A percentile compares a stretch with the other conserved stretches of the same genome.
phyloP scores from a whole-genome alignment of 257 asterid genomes.

The Salvia splendens region DNA sequence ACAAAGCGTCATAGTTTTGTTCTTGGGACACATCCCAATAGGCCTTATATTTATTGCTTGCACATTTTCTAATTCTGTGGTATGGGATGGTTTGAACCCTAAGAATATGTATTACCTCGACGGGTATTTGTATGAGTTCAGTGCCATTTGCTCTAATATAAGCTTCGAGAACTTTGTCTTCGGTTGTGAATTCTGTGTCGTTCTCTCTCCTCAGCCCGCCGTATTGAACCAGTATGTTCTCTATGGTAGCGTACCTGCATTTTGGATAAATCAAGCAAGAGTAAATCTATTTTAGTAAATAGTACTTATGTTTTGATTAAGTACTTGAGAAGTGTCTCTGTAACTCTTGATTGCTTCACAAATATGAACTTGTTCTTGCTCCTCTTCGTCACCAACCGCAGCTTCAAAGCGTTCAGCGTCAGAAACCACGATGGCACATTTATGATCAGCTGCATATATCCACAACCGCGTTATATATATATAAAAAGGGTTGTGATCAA shows the following conservation, averaged over 20 bases:
- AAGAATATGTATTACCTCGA: constrained; percentile 43
- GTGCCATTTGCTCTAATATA: constrained; percentile 46
- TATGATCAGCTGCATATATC: constrained; percentile 62
- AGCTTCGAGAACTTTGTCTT: constrained; percentile 69
- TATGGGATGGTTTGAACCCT: too few relatives aligned
- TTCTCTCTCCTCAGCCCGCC: constrained; percentile 77
- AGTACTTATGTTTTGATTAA: background rate
- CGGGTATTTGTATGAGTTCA: constrained; percentile 56
- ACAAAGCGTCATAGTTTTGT: too few relatives aligned
- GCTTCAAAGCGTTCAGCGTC: constrained; percentile 58
- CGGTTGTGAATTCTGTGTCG: constrained; percentile 62
- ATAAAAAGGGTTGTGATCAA: too few relatives aligned
- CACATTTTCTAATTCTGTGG: too few relatives aligned
- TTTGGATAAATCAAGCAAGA: background rate
- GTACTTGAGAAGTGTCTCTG: constrained; percentile 80
- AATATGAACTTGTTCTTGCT: constrained; percentile 60
- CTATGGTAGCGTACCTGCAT: constrained; percentile 59
- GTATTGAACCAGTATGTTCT: constrained; percentile 52
- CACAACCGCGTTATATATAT: too few relatives aligned
- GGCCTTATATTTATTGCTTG: too few relatives aligned
- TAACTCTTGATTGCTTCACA: constrained; percentile 67
- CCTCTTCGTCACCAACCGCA: constrained; percentile 55
- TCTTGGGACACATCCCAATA: too few relatives aligned
- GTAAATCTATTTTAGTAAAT: too few relatives aligned
- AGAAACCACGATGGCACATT: constrained; percentile 73